These are phyloP conservation scores for Backusella psychrophila DNA, from an alignment of 192 early-diverging fungal genomes.

Conservation along the genomic window DNA sequence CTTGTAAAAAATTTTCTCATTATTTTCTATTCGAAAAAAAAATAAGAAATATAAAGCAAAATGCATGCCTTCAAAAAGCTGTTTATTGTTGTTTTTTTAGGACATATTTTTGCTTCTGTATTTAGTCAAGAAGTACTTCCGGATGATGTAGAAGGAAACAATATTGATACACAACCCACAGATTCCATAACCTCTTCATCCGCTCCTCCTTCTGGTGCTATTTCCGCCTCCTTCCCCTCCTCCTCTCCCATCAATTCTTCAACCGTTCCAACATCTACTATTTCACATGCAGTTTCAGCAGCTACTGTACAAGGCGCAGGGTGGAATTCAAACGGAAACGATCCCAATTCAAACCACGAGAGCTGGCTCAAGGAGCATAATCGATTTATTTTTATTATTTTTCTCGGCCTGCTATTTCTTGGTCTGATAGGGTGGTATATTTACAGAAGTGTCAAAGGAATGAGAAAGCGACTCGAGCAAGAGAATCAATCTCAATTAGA, in stretches of 20 bases:
- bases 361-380: slow-evolving; percentile 31
- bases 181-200: not conserved
- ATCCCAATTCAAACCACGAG: not conserved
- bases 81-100: not conserved
- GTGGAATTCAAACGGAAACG: slow-evolving; percentile 3
- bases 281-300: slow-evolving; percentile 1
- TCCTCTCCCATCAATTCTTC: not conserved
- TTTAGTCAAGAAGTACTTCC: not conserved
- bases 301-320: not conserved
- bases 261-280: not conserved
- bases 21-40: not conserved
- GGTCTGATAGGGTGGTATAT: slow-evolving; percentile 23
- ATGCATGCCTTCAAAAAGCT: not conserved
- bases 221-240: not conserved
- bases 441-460: slow-evolving; percentile 14
- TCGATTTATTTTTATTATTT: slow-evolving; percentile 30
- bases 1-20: not conserved
- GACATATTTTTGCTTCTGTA: not conserved
- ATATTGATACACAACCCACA: not conserved
- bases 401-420: slow-evolving; percentile 18
- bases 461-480: slow-evolving; percentile 15
- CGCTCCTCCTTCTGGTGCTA: not conserved
- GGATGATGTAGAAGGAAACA: not conserved
- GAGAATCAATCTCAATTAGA: slow-evolving; percentile 20
- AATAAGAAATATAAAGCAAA: not conserved